phyloP scores from a whole-genome alignment of 768 basidiomycete species.

The Suillus variegatus region DNA sequence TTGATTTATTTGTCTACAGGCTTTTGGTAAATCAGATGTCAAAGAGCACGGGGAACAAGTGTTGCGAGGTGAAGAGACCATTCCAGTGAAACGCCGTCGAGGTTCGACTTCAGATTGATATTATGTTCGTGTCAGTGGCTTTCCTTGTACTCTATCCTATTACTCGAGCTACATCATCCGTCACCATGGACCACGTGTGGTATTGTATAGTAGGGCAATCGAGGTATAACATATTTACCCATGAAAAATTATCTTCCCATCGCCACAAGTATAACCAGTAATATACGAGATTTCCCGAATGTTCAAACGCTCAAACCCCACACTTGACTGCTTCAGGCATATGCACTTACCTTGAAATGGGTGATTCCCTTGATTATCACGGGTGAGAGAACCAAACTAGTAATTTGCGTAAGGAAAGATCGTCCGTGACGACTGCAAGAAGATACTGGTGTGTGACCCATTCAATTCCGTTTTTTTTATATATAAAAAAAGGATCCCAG shows the following conservation, averaged over 20 bases:
- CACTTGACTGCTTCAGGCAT: not conserved
- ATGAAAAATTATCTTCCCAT: not conserved
- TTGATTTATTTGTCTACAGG: slow-evolving; percentile 14
- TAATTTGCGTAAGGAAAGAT: not conserved
- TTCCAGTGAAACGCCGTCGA: slow-evolving; percentile 25
- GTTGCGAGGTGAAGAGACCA: slow-evolving; percentile 47
- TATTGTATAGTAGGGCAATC: not conserved
- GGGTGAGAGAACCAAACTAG: not conserved
- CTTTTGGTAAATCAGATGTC: slow-evolving; percentile 36
- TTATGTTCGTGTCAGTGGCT: not conserved
- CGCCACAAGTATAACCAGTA: not conserved
- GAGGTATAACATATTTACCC: not conserved
- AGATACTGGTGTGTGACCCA: not conserved
- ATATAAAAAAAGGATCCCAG: not conserved
- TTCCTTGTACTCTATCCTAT: not conserved
- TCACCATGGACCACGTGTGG: not conserved
- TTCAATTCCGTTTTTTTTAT: not conserved
- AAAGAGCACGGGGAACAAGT: slow-evolving; percentile 58
- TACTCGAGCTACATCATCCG: not conserved
- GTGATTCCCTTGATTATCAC: not conserved
- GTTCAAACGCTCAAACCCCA: not conserved
- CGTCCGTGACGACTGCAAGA: not conserved
- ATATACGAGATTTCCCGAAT: not conserved
- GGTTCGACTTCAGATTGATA: slow-evolving; percentile 20
- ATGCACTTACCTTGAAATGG: not conserved